Base-by-base conservation (phyloP, 495 filamentous ascomycete genomes). In the Penicillium canariense region DNA sequence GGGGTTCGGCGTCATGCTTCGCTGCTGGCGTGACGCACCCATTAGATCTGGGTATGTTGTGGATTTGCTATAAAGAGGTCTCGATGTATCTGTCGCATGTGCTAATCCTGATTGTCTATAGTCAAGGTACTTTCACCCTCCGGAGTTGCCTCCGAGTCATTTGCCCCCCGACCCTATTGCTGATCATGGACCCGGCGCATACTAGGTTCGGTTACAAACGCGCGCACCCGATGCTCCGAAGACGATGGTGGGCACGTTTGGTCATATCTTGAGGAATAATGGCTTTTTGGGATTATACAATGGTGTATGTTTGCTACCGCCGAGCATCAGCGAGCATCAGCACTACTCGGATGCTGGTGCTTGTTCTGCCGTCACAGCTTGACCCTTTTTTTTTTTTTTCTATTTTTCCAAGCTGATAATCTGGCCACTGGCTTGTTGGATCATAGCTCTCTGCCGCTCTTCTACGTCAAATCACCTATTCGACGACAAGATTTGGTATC, bases 11-110 rank as follows among this genome's bases (percentile, higher is more conserved):
- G 17, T 91, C 87, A 58, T 93, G 88, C 69, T 86, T 95, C 75
- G 91, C 92, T 31, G 92, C 92, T 10, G 84, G 83, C 58, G 84
- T 95, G 20, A 97, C 92, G 28, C 92, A 97, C 77, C 92, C 92
- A 25, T 77, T 97, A 61, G 90, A 96, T 81, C 77, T 79, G 54
- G 74, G 76, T 79, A 71, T 50, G 74, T 69, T 52, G 18, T 26
- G 39, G 30, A 17, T 30, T 40, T 44, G 20, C 18, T 22, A 12
- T 5, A 12, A 42, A 1, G 20, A 5, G 8, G 2, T 5, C n/a
- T 25, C 38, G 30, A 44, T 7, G 10, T 36, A 36, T n/a, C 40
- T 44, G 45, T 10, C 34, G 47, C 47, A 5, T 23, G 23, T 44
- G 36, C 62, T 75, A 40, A 67, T 48, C 28, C 14, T 35, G 3